Percentiles rank a stretch among this genome's conserved stretches.
These are phyloP conservation scores for Lachnellula hyalina DNA, from an alignment of 2,329 filamentous ascomycete genomes.

Conservation along the genomic window DNA sequence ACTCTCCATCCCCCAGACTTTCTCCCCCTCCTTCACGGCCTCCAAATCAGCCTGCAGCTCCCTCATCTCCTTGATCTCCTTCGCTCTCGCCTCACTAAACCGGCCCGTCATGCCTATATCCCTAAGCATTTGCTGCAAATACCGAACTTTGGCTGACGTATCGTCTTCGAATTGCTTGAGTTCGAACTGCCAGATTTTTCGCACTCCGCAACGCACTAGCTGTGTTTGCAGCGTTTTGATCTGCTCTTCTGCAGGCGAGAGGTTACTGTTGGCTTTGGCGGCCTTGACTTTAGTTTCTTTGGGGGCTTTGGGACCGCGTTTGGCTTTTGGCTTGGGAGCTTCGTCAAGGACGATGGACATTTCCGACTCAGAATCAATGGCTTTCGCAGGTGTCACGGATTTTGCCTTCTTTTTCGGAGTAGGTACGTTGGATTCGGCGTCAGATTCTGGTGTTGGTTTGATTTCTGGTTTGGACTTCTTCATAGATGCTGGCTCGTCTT, in stretches of 20 bases:
- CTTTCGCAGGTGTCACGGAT: constrained; percentile 2
- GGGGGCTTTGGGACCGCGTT: constrained; percentile 29
- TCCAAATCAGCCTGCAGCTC: constrained; percentile 83
- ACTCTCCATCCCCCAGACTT: constrained; percentile 61
- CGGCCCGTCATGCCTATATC: constrained; percentile 85
- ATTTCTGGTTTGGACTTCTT: neutral
- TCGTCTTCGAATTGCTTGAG: constrained; percentile 70
- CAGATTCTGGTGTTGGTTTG: constrained; percentile 5
- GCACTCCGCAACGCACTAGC: constrained; percentile 83
- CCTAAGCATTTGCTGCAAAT: constrained; percentile 71
- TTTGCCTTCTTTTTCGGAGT: constrained; percentile 6
- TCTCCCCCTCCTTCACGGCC: constrained; percentile 75
- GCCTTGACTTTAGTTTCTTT: constrained; percentile 33
- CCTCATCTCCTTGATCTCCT: constrained; percentile 78
- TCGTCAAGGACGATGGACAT: constrained; percentile 78
- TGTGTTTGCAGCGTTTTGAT: constrained; percentile 86
- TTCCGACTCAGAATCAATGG: constrained; percentile 47
- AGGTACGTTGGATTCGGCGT: constrained; percentile 3
- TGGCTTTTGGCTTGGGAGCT: constrained; percentile 52
- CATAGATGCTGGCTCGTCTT: constrained; percentile 4
- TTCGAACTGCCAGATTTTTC: constrained; percentile 86
- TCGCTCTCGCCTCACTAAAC: constrained; percentile 78
- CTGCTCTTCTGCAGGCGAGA: constrained; percentile 64
- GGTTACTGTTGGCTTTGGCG: constrained; percentile 27
- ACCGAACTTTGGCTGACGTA: constrained; percentile 70